These are phyloP conservation scores for Neltuma alba DNA, from an alignment of 306 rosid species.

Conservation along the genomic window DNA sequence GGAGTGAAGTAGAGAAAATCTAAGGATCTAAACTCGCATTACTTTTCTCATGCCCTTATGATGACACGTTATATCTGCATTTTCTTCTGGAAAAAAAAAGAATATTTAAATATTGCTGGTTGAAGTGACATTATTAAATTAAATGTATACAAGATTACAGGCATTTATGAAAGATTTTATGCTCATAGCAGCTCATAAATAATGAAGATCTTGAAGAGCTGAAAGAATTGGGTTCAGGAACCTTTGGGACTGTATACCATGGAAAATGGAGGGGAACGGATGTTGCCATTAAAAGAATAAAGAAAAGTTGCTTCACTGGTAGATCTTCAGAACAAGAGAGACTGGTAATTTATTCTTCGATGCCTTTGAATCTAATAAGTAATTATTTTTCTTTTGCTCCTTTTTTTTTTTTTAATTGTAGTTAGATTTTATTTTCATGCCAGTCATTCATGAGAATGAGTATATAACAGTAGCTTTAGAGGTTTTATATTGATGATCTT, in stretches of 20 bases:
- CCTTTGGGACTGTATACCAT: constrained; percentile 91
- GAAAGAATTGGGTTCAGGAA: constrained; percentile 86
- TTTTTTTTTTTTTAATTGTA: constrained; percentile 16
- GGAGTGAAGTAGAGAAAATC: neutral
- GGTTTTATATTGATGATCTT: constrained; percentile 25
- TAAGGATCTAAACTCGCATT: neutral
- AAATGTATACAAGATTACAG: constrained; percentile 2
- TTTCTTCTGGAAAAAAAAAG: constrained; percentile 20
- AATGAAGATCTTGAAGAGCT: constrained; percentile 89
- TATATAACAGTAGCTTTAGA: neutral
- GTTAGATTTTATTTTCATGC: neutral
- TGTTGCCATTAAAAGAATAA: constrained; percentile 90
- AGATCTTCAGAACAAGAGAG: constrained; percentile 92
- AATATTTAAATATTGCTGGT: constrained; percentile 2
- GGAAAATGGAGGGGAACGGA: constrained; percentile 93
- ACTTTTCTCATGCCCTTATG: neutral
- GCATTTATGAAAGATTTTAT: constrained; percentile 41
- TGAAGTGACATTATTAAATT: constrained; percentile 5
- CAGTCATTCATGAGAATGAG: neutral
- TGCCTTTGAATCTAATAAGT: constrained; percentile 14
- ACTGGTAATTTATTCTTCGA: constrained; percentile 56
- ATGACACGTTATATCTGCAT: constrained; percentile 18
- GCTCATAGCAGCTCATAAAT: constrained; percentile 62
- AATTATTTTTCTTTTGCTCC: neutral
- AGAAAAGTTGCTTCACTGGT: constrained; percentile 85